A percentile compares a stretch with the other conserved stretches of the same genome.
These are phyloP conservation scores for Epichloe festucae DNA, from an alignment of 2,329 filamentous ascomycete genomes.

Conservation along the genomic window DNA sequence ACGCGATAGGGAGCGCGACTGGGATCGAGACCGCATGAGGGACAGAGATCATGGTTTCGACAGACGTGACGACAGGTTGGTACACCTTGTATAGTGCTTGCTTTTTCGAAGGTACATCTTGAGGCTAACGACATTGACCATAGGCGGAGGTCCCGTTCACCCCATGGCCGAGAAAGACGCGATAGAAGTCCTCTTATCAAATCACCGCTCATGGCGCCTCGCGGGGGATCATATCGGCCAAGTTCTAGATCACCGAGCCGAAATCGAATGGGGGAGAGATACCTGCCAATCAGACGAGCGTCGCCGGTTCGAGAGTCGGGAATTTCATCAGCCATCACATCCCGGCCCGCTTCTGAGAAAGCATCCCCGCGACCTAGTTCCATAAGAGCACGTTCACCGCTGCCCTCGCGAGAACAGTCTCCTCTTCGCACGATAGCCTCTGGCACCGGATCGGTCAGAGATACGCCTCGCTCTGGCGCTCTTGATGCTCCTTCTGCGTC, in stretches of 20 bases:
- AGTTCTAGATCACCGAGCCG: constrained; percentile 33
- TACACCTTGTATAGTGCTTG: background rate
- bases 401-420: constrained; percentile 29
- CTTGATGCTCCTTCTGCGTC: constrained; percentile 17
- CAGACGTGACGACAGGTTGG: constrained; percentile 28
- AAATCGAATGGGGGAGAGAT: constrained; percentile 32
- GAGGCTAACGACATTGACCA: constrained; percentile 9
- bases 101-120: background rate
- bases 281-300: constrained; percentile 31
- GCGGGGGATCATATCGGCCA: constrained; percentile 37
- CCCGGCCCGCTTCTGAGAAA: constrained; percentile 36
- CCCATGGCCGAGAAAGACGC: constrained; percentile 33
- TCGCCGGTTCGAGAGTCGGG: constrained; percentile 37
- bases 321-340: constrained; percentile 36
- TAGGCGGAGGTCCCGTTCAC: constrained; percentile 43
- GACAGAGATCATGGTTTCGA: constrained; percentile 23
- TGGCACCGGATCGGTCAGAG: constrained; percentile 14
- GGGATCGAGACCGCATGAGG: constrained; percentile 17
- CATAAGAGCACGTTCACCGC: constrained; percentile 33
- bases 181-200: constrained; percentile 19
- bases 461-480: constrained; percentile 15
- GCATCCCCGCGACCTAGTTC: constrained; percentile 40
- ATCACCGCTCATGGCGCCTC: constrained; percentile 16
- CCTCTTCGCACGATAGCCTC: constrained; percentile 16
- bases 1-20: constrained; percentile 19